Conservation (phyloP, 176 grass and related monocot species). For the Triticum timopheevii region DNA sequence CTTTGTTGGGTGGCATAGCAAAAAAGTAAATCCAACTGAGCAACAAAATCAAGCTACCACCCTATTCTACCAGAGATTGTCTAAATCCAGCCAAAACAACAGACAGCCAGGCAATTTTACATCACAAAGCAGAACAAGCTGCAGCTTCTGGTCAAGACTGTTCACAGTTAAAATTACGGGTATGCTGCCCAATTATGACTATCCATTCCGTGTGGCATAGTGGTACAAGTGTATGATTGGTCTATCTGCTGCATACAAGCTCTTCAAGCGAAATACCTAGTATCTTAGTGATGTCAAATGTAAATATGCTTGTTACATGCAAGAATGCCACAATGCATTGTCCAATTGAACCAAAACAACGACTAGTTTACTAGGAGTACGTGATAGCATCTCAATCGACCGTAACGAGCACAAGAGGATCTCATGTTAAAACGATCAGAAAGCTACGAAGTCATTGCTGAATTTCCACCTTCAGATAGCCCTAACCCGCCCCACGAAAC, state of each 20-base stretch:
- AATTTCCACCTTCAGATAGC: slow-evolving; percentile 3
- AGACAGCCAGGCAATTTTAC: neutral
- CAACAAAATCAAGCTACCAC: neutral
- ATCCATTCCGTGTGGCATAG: neutral
- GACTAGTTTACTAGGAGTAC: neutral
- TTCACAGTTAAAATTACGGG: neutral
- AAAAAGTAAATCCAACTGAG: neutral
- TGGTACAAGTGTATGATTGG: neutral
- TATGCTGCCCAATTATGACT: neutral
- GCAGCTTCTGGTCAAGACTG: neutral
- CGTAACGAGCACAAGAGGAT: neutral
- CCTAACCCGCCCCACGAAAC: neutral
- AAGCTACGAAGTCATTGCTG: neutral
- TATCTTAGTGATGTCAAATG: neutral
- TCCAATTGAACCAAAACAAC: neutral
- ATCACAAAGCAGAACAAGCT: neutral
- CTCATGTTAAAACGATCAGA: neutral
- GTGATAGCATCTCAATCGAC: neutral
- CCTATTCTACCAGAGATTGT: neutral
- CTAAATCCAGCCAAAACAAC: neutral
- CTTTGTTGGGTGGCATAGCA: neutral
- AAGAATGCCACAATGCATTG: slow-evolving; percentile 7
- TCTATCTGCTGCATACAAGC: neutral
- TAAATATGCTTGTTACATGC: neutral
- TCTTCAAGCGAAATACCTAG: neutral